Evolutionary conservation across 805 yeast species (phyloP), one percentile per base, ranked within the genome.

Genomic region (Candida germanica): DNA sequence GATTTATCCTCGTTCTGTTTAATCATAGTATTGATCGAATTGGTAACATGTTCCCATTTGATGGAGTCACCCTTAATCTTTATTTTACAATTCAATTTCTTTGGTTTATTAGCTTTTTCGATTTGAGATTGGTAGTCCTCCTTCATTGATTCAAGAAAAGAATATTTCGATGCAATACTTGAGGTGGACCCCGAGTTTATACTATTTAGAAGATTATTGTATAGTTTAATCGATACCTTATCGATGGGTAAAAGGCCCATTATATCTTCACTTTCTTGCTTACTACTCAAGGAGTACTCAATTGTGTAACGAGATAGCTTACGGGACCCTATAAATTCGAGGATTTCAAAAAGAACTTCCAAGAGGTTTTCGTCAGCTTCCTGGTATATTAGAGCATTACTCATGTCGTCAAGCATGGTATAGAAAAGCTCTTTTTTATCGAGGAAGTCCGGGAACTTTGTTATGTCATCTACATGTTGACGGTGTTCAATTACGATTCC

Each of bases 361-460:
- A 80, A 65, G 1, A 82, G 62, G 4, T 69, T 59, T 9, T 71
- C 66, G 50, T 85, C 95, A 0, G 80, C 83, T 38, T 80, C 87
- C 15, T 78, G 77, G 53, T 82, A 82, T 23, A 76, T 67, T 12
- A 85, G 59, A 1, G 91, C 78, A 15, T 77, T 77, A 3, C 77
- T 59, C 40, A 88, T 60, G 51, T 86, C 91, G 35, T 78, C 83
- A 16, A 83, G 50, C 49, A 78, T 58, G 9, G 72, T 57, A 40
- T 71, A 72, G 26, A 56, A 73, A 33, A 58, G 27, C 27, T 39
- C 43, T 26, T 43, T 52, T 4, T 14, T 12, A 7, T 26, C 27
- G 4, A 28, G 30, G 19, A 23, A 23, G 6, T 22, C 33, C n/a
- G n/a, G n/a, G n/a, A n/a, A n/a, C 10, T n/a, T 12, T 4, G 6